Percentiles rank a stretch among this genome's conserved stretches.
phyloP scores from a whole-genome alignment of 768 basidiomycete species.

The Naganishia vishniacii region DNA sequence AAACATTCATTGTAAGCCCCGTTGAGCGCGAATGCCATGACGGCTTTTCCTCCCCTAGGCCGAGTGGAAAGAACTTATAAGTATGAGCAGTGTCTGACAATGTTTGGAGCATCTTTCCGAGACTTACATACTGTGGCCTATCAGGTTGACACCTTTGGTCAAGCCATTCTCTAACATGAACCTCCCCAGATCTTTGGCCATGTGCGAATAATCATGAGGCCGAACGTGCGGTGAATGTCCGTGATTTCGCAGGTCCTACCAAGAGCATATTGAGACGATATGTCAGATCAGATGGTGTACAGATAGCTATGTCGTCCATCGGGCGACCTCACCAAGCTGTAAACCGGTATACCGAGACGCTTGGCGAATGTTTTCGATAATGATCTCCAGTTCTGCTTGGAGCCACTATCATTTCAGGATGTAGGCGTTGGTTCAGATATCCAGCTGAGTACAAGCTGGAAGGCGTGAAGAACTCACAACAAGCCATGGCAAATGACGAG shows the following conservation, averaged over 20 bases:
- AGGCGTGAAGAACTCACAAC: constrained; percentile 35
- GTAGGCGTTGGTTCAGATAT: not conserved
- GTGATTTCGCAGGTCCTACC: constrained; percentile 81
- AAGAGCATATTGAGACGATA: not conserved
- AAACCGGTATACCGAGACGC: constrained; percentile 63
- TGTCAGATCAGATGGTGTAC: not conserved
- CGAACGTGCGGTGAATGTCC: constrained; percentile 69
- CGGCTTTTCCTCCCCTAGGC: constrained; percentile 68
- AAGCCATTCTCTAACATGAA: constrained; percentile 58
- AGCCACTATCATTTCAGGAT: constrained; percentile 62
- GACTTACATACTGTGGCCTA: constrained; percentile 85
- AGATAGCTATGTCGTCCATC: not conserved
- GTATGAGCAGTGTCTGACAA: too few relatives aligned
- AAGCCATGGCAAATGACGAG: constrained; percentile 47
- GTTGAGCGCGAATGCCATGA: constrained; percentile 48
- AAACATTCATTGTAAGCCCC: constrained; percentile 40
- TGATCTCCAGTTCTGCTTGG: constrained; percentile 82
- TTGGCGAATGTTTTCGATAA: constrained; percentile 69
- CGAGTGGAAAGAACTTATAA: too few relatives aligned
- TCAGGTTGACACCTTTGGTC: constrained; percentile 57
- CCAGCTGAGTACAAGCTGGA: not conserved
- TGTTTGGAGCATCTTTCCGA: too few relatives aligned
- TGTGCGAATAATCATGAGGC: constrained; percentile 68
- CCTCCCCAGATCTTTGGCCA: constrained; percentile 71
- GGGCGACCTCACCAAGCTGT: constrained; percentile 58